A percentile compares a stretch with the other conserved stretches of the same genome.
Conservation (phyloP, 176 grass and related monocot genomes). For the Pontederia crassipes region DNA sequence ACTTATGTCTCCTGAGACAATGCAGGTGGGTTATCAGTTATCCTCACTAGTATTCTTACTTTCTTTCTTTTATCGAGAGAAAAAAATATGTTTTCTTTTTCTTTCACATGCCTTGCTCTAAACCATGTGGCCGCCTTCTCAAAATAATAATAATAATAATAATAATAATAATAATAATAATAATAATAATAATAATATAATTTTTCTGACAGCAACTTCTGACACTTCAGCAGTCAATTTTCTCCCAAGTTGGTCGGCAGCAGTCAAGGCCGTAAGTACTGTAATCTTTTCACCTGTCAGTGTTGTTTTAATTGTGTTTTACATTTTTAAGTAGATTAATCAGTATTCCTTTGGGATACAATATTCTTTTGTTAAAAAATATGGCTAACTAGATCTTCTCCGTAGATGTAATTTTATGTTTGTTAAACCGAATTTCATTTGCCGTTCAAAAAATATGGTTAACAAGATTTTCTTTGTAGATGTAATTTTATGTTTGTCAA, state of each 20-base stretch:
- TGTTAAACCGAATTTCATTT: no score
- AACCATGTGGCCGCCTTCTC: background rate
- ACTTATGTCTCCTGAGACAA: constrained; percentile 60
- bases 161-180: no score
- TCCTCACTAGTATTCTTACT: constrained; percentile 1
- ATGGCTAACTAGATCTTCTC: no score
- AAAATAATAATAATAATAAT: no score
- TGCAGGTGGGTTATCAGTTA: constrained; percentile 41
- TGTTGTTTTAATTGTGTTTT: background rate
- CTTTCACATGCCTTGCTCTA: constrained; percentile 1
- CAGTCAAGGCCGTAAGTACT: constrained; percentile 66
- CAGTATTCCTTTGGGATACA: background rate
- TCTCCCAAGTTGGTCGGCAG: constrained; percentile 44
- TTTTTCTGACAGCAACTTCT: constrained; percentile 55
- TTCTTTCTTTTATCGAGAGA: background rate
- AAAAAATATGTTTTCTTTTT: background rate
- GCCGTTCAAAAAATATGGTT: no score
- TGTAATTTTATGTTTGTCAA: no score
- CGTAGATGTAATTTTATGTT: no score
- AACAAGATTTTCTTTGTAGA: no score
- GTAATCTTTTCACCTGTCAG: background rate
- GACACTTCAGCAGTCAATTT: constrained; percentile 59
- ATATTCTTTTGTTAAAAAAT: no score
- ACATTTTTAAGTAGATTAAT: background rate
- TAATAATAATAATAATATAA: no score